Evolutionary conservation across 176 grass and related monocot genomes (phyloP).

Genomic region (Carex cristatella): DNA sequence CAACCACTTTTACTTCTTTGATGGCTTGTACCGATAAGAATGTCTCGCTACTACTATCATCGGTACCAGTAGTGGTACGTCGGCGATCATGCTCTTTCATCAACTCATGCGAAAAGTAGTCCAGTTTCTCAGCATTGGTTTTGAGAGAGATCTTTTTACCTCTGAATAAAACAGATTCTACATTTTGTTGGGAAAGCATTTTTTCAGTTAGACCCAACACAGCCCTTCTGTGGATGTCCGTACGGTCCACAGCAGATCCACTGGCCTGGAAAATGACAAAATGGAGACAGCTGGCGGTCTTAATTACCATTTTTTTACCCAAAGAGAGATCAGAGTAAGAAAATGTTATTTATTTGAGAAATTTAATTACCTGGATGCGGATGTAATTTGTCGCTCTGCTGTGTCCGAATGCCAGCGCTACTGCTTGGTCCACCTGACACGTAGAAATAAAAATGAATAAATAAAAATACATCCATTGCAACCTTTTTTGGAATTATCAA

Average conservation of each 20-base stretch:
- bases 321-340: neutral
- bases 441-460: neutral
- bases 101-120: conserved; percentile 40
- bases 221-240: neutral
- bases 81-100: conserved; percentile 60
- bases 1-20: neutral
- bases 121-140: conserved; percentile 56
- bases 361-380: conserved; percentile 20
- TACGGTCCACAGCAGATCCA: conserved; percentile 1
- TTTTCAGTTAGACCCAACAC: conserved; percentile 10
- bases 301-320: conserved; percentile 6
- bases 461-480: neutral
- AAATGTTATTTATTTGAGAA: neutral
- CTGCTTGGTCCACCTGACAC: conserved; percentile 18
- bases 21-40: neutral
- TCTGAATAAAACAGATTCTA: conserved; percentile 56
- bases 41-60: neutral
- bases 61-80: neutral
- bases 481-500: neutral
- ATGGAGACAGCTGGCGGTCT: neutral
- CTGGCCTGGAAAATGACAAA: conserved; percentile 23
- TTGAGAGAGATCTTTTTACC: conserved; percentile 40
- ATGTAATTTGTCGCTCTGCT: conserved; percentile 26
- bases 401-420: conserved; percentile 19
- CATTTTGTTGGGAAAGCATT: conserved; percentile 50